Evolutionary conservation across 139 green algal genomes (phyloP).

Genomic region (Parachlorella kessleri): DNA sequence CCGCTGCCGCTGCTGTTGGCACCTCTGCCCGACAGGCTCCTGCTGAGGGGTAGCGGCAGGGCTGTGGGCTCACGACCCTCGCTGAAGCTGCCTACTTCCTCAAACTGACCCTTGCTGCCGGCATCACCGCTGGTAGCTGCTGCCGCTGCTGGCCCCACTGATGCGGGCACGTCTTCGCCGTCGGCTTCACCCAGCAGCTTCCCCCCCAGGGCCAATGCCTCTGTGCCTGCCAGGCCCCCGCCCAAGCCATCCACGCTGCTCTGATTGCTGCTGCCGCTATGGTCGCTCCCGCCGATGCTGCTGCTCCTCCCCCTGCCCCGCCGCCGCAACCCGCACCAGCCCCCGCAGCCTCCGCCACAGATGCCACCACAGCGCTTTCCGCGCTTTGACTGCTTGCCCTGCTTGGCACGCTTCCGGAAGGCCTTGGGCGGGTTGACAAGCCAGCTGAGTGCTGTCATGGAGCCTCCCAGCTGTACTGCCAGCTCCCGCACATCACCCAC

Average conservation of each 20-base stretch:
- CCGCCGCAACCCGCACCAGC: background rate
- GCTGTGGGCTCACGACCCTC: no score
- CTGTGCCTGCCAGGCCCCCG: no score
- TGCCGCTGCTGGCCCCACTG: background rate
- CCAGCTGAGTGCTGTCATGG: slow-evolving; percentile 17
- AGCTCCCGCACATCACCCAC: slow-evolving; percentile 13
- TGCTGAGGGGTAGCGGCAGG: no score
- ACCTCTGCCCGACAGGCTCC: no score
- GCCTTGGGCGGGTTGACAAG: slow-evolving; percentile 15
- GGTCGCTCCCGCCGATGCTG: background rate
- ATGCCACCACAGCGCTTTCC: background rate
- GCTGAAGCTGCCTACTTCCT: no score
- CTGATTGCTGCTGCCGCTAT: background rate
- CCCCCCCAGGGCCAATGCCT: background rate
- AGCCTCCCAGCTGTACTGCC: slow-evolving; percentile 13
- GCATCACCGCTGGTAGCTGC: background rate
- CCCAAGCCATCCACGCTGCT: background rate
- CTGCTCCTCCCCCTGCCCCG: background rate
- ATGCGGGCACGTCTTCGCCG: background rate
- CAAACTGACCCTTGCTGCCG: background rate
- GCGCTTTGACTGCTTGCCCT: background rate
- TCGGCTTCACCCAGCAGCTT: background rate
- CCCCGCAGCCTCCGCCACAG: background rate
- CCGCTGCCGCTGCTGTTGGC: no score
- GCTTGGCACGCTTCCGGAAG: background rate